Conservation (phyloP, 352 stramenopile species). For the Phytophthora agathidicida region DNA sequence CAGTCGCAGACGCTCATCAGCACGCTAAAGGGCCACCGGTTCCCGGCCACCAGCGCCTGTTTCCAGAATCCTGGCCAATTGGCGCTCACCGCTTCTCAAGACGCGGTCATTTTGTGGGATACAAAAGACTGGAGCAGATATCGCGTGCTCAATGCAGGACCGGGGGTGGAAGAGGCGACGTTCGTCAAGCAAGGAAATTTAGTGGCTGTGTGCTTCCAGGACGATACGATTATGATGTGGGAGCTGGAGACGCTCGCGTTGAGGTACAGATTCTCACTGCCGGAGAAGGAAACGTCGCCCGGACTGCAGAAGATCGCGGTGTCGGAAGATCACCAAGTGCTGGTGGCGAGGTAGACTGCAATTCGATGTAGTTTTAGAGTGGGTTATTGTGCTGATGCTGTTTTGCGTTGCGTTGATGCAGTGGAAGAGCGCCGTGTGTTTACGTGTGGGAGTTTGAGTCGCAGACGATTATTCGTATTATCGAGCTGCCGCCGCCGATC, state of each 20-base stretch:
- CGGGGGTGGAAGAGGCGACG: slow-evolving; percentile 64
- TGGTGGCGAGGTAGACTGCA: slow-evolving; percentile 77
- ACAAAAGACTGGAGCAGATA: slow-evolving; percentile 85
- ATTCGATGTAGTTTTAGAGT: not conserved
- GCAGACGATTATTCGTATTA: slow-evolving; percentile 86
- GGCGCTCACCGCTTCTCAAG: slow-evolving; percentile 75
- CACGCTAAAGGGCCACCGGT: slow-evolving; percentile 72
- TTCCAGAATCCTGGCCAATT: slow-evolving; percentile 80
- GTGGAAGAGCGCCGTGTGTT: slow-evolving; percentile 73
- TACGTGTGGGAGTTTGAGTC: slow-evolving; percentile 88
- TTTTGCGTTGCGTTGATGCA: slow-evolving; percentile 20
- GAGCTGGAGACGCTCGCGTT: slow-evolving; percentile 75
- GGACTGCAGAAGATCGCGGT: slow-evolving; percentile 72
- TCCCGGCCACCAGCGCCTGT: slow-evolving; percentile 55
- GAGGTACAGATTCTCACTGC: slow-evolving; percentile 74
- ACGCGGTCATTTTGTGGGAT: slow-evolving; percentile 87
- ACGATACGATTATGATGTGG: slow-evolving; percentile 90
- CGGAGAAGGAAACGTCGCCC: slow-evolving; percentile 62
- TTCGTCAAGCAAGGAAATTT: slow-evolving; percentile 68
- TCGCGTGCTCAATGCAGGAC: slow-evolving; percentile 77
- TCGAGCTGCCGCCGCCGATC: slow-evolving; percentile 78
- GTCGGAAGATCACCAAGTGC: slow-evolving; percentile 75
- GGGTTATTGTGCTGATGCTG: not conserved
- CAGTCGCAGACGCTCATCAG: slow-evolving; percentile 76
- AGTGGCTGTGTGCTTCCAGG: slow-evolving; percentile 83